Evolutionary conservation across 495 filamentous ascomycete genomes (phyloP).

Genomic region (Rostrohypoxylon terebratum): DNA sequence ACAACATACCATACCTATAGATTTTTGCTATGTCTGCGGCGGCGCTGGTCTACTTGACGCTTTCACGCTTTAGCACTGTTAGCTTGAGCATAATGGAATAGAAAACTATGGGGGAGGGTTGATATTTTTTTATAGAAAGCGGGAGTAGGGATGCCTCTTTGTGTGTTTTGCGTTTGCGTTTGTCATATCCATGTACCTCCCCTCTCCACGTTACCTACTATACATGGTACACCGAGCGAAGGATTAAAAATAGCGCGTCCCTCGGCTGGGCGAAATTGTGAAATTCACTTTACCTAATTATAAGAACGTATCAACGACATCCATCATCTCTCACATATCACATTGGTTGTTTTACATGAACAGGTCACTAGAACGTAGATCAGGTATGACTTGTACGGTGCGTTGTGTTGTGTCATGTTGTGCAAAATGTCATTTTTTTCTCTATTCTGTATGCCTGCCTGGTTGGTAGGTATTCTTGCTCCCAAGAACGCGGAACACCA

Average conservation of each 20-base stretch:
- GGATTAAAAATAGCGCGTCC: slow-evolving; percentile 1
- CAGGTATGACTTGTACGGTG: neutral
- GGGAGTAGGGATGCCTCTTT: neutral
- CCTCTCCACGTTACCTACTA: too few relatives aligned
- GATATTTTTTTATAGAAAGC: neutral
- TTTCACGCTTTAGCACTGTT: neutral
- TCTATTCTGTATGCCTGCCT: neutral
- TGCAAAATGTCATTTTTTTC: neutral
- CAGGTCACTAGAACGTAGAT: neutral
- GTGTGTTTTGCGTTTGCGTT: neutral
- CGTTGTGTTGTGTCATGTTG: neutral
- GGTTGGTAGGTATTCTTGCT: neutral
- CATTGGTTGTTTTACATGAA: too few relatives aligned
- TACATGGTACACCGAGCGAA: neutral
- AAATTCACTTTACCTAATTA: neutral
- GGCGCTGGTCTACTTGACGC: neutral
- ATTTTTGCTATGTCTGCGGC: neutral
- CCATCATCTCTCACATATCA: too few relatives aligned
- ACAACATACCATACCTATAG: neutral
- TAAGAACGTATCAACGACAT: too few relatives aligned
- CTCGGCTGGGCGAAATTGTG: neutral
- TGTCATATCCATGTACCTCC: too few relatives aligned
- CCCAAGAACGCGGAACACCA: neutral
- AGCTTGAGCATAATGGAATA: neutral
- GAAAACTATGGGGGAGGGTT: neutral